Conservation (phyloP, 1,284 basidiomycete genomes). For the Papiliotrema flavescens region DNA sequence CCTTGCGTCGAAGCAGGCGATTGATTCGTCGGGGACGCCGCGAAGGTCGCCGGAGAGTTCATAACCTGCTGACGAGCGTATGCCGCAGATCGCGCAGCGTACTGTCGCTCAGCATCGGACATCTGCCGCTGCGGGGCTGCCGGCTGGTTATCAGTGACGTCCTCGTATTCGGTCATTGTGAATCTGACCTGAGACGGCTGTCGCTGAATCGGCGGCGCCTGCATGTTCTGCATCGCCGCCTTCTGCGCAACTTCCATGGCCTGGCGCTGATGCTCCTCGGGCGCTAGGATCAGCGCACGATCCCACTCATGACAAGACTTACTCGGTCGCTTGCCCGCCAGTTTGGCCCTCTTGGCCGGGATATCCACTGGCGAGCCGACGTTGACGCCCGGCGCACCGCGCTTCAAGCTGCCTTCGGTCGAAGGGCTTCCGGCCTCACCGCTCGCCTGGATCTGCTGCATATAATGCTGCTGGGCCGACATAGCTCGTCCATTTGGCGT, state of each 20-base stretch:
- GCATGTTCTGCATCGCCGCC: constrained; percentile 6
- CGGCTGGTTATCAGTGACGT: neutral
- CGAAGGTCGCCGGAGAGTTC: constrained; percentile 17
- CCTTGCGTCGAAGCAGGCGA: neutral
- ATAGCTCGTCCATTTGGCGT: neutral
- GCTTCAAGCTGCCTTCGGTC: constrained; percentile 9
- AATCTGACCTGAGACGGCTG: constrained; percentile 13
- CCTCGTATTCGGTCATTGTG: too few relatives aligned
- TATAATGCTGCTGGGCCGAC: neutral
- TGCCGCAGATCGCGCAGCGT: constrained; percentile 18
- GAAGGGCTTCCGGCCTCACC: constrained; percentile 8
- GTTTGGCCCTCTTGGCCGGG: constrained; percentile 15
- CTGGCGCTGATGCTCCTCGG: constrained; percentile 25
- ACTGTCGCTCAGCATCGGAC: constrained; percentile 21
- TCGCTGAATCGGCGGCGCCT: constrained; percentile 8
- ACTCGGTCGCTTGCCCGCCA: neutral
- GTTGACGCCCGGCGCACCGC: constrained; percentile 3
- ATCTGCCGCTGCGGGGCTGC: constrained; percentile 2
- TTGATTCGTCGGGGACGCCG: constrained; percentile 15
- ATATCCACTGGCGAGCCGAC: constrained; percentile 11
- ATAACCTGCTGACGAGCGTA: constrained; percentile 18
- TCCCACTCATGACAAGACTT: neutral
- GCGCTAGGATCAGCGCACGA: constrained; percentile 8
- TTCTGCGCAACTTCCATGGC: constrained; percentile 20
- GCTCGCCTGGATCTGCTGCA: neutral